Percentiles rank a stretch among this genome's conserved stretches.
Evolutionary conservation across 345 rosid species (phyloP).

Genomic region (Eucalyptus curtisii): DNA sequence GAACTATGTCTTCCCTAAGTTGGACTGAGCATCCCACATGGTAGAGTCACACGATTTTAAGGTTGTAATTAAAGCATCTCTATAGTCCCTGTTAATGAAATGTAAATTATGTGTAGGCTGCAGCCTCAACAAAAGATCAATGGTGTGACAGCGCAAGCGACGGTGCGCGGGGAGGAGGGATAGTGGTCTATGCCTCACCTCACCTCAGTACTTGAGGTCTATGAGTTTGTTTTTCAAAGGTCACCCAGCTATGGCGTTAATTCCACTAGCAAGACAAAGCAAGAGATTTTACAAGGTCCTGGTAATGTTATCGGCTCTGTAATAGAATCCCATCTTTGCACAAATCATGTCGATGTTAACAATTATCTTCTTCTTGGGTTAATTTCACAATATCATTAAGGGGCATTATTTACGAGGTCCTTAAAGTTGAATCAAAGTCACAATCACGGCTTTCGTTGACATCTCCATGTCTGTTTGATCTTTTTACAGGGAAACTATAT

Average conservation of each 20-base stretch:
- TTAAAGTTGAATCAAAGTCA: background rate
- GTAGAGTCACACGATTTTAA: conserved; percentile 8
- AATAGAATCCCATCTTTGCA: background rate
- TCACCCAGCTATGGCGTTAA: conserved; percentile 39
- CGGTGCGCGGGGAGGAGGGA: too few species aligned
- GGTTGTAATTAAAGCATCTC: background rate
- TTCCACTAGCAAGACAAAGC: conserved; percentile 68
- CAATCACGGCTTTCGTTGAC: rapidly evolving
- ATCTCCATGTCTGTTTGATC: background rate
- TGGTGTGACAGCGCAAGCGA: too few species aligned
- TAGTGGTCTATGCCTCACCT: conserved; percentile 72
- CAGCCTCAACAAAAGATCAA: conserved; percentile 95
- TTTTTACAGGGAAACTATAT: conserved; percentile 66
- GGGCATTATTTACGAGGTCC: background rate
- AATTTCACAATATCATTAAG: rapidly evolving
- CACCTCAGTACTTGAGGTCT: conserved; percentile 60
- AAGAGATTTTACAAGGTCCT: conserved; percentile 71
- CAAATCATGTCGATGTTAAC: background rate
- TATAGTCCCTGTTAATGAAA: background rate
- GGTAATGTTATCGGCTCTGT: conserved; percentile 23
- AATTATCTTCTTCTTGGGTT: background rate
- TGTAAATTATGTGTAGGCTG: conserved; percentile 43
- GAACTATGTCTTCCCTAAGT: conserved; percentile 83
- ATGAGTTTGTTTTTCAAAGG: conserved; percentile 67
- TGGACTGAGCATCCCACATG: conserved; percentile 80